Conservation (phyloP, 768 basidiomycete species). For the Ephemerocybe angulata region DNA sequence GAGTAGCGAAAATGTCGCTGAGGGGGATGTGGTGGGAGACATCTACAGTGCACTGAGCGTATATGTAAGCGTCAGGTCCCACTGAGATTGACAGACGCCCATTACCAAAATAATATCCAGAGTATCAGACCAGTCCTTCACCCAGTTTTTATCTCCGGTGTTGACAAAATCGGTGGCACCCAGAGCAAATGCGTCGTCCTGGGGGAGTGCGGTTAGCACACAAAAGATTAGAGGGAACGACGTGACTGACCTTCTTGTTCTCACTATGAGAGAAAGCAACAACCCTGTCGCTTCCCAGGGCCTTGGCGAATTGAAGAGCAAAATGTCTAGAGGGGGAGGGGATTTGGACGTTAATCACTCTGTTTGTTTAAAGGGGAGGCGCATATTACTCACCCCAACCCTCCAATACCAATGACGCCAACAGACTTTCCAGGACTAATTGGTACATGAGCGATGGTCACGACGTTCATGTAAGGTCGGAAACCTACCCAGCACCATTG, state of each 20-base stretch:
- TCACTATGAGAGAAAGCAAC: conserved; percentile 55
- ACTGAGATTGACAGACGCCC: too few species aligned
- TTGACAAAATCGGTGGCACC: conserved; percentile 53
- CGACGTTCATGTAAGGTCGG: too few species aligned
- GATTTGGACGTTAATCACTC: background rate
- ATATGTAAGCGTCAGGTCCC: too few species aligned
- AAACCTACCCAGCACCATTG: conserved; percentile 42
- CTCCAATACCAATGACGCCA: conserved; percentile 65
- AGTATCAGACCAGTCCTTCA: conserved; percentile 31
- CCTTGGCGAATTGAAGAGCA: conserved; percentile 35
- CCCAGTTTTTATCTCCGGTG: conserved; percentile 42
- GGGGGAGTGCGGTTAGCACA: background rate
- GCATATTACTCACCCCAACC: conserved; percentile 40
- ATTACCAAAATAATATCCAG: conserved; percentile 51
- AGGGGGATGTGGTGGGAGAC: conserved; percentile 28
- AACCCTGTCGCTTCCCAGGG: conserved; percentile 52
- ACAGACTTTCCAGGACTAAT: conserved; percentile 61
- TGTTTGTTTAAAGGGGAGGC: background rate
- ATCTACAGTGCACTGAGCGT: conserved; percentile 28
- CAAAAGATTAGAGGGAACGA: background rate
- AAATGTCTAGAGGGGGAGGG: conserved; percentile 21
- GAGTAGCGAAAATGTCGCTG: conserved; percentile 35
- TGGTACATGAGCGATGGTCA: too few species aligned
- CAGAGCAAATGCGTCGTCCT: conserved; percentile 52
- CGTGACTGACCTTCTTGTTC: conserved; percentile 35